Conservation (phyloP, 345 rosid species). For the Balakata baccata region DNA sequence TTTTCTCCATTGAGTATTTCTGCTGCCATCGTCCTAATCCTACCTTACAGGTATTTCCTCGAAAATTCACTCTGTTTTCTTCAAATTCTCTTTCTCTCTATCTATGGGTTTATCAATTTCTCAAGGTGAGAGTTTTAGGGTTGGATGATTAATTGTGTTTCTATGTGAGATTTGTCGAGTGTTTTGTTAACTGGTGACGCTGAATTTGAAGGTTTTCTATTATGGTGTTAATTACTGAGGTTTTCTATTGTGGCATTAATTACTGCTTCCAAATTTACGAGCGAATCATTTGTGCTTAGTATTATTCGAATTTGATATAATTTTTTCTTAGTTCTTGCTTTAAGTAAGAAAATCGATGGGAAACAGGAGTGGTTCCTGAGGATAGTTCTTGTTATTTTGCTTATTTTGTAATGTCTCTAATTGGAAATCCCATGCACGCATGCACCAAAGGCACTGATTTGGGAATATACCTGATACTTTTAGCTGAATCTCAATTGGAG, state of each 20-base stretch:
- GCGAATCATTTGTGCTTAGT: background rate
- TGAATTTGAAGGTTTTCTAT: background rate
- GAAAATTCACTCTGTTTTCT: background rate
- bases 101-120: too few species aligned
- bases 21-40: slow-evolving; percentile 94
- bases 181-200: background rate
- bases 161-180: background rate
- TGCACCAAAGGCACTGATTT: background rate
- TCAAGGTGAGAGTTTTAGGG: background rate
- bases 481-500: background rate
- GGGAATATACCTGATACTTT: background rate
- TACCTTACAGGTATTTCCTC: slow-evolving; percentile 51
- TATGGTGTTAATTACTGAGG: too few species aligned
- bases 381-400: background rate
- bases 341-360: background rate
- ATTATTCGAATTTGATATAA: background rate
- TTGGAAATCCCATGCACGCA: background rate
- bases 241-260: too few species aligned
- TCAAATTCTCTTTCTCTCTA: too few species aligned
- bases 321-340: background rate
- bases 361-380: background rate
- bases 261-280: background rate
- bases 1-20: slow-evolving; percentile 55
- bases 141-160: background rate
- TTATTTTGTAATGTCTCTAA: background rate